Evolutionary conservation across 2,329 filamentous ascomycete species (phyloP), one percentile per base, ranked within the genome.

Genomic region (Arachnopeziza araneosa): DNA sequence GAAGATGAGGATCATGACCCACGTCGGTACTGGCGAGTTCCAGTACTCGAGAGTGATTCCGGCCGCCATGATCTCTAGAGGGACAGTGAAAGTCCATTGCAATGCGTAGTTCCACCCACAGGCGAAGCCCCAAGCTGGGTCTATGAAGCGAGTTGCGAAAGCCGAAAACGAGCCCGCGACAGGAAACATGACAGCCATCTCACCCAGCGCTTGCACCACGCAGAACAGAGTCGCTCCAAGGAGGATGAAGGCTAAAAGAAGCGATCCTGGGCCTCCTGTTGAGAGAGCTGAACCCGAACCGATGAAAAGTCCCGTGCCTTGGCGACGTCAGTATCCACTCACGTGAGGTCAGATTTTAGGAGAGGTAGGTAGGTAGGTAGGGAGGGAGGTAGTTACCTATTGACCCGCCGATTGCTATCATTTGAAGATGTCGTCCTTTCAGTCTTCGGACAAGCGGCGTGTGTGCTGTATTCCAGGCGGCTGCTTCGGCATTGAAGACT

Each of bases 101-200:
- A 96, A 73, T 2, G 90, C 90, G 74, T 96, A 96, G 81, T 96
- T 96, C 91, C 91, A 96, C 14, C 91, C 92, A 87, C 95, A 93
- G 52, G 92, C 90, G 70, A 96, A 96, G 0, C 92, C 93, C 91
- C 91, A 96, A 0, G 93, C 93, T 0, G 93, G 93, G 70, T 98
- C 93, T n/a, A 97, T 77, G 70, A 97, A 97, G 19, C 93, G 85
- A 23, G 92, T 96, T 14, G 92, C 93, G 77, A 93, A 97, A 8
- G 91, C 87, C 1, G 91, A 90, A 72, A 97, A 98, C 4, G 91
- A 96, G 60, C 93, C 93, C n/a, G 93, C 90, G n/a, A 97, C 88
- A 1, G 93, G 93, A 69, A 95, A 97, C 9, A 92, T 78, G 24
- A 97, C 92, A 21, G 93, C 91, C 75, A 98, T 84, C 74, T 98